Percentiles rank a stretch among this genome's conserved stretches.
phyloP scores from a whole-genome alignment of 1,284 basidiomycete genomes.

The Ceratobasidium sp. region DNA sequence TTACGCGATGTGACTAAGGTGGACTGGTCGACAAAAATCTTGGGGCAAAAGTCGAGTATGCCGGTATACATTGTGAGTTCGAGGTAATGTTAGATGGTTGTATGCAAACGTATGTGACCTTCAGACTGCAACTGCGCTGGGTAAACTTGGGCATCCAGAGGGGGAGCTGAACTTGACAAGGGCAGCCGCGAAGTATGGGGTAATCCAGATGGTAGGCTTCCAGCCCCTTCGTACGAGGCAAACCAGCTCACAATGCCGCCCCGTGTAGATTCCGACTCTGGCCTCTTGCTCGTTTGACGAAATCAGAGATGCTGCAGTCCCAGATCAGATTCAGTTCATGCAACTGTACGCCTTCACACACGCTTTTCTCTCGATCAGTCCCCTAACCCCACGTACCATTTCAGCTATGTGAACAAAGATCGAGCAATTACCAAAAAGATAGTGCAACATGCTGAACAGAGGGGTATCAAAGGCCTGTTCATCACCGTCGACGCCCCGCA shows the following conservation, averaged over 20 bases:
- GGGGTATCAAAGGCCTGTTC: slow-evolving; percentile 87
- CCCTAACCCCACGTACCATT: not conserved
- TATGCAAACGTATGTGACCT: not conserved
- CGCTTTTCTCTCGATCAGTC: not conserved
- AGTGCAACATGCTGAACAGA: slow-evolving; percentile 83
- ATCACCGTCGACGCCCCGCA: slow-evolving; percentile 95
- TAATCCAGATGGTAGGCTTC: slow-evolving; percentile 85
- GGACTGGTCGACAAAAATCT: slow-evolving; percentile 83
- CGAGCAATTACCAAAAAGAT: slow-evolving; percentile 81
- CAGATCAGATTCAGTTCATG: slow-evolving; percentile 80
- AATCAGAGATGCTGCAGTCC: slow-evolving; percentile 79
- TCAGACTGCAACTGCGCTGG: slow-evolving; percentile 80
- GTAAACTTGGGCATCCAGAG: slow-evolving; percentile 93
- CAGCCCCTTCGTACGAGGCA: not conserved
- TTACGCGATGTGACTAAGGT: slow-evolving; percentile 84
- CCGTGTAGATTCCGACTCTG: slow-evolving; percentile 81
- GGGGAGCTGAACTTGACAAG: slow-evolving; percentile 89
- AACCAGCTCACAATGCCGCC: slow-evolving; percentile 13
- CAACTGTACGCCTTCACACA: slow-evolving; percentile 65
- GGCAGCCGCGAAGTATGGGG: slow-evolving; percentile 79
- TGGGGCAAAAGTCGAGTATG: slow-evolving; percentile 77
- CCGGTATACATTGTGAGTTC: slow-evolving; percentile 75
- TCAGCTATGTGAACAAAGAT: slow-evolving; percentile 86
- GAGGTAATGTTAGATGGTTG: not conserved
- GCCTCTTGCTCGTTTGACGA: slow-evolving; percentile 92